Base-by-base conservation (phyloP, 2,329 filamentous ascomycete genomes). In the Trichoderma pleuroti region DNA sequence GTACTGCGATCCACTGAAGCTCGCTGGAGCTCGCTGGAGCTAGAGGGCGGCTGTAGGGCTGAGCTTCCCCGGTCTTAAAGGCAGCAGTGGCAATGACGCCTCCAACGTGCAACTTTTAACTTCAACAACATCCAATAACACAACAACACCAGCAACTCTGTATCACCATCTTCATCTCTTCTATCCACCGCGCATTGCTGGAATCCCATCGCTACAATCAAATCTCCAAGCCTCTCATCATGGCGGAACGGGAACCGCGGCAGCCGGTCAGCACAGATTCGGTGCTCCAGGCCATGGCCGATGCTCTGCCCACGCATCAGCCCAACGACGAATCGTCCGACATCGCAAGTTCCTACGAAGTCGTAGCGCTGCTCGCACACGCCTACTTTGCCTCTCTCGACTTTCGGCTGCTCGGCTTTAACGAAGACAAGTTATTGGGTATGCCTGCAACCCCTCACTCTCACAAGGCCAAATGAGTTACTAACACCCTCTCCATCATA, bases 361-460 rank as follows among this genome's bases (percentile, higher is more conserved):
- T 92, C 61, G 84, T 98, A 72, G 93, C 93, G 18, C 87, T 98
- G 28, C 91, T 97, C 73, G 85, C 91, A 24, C 95, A 99, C 80
- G 92, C 93, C 4, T 93, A 91, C 76, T 92, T 98, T 90, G 80
- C 88, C 28, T 90, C 91, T 10, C 88, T 95, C 3, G 92, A 90
- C 73, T 98, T 98, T 79, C 87, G 91, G 67, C 85, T 98, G 4
- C 82, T 93, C 21, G 94, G 94, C 2, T 90, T 97, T n/a, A 87
- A 91, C 61, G 93, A 98, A 80, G 93, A 95, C 67, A 89, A 94
- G 77, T 88, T 85, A 61, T 88, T 92, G 74, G 87, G 92, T 93
- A 81, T 72, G 82, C 10, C 30, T 34, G 10, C 56, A 1, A 18
- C 39, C 28, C 5, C 10, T 26, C 54, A 30, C n/a, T 26, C 18